Conservation (phyloP, 1,139 yeast genomes). For the Diutina ranongensis region DNA sequence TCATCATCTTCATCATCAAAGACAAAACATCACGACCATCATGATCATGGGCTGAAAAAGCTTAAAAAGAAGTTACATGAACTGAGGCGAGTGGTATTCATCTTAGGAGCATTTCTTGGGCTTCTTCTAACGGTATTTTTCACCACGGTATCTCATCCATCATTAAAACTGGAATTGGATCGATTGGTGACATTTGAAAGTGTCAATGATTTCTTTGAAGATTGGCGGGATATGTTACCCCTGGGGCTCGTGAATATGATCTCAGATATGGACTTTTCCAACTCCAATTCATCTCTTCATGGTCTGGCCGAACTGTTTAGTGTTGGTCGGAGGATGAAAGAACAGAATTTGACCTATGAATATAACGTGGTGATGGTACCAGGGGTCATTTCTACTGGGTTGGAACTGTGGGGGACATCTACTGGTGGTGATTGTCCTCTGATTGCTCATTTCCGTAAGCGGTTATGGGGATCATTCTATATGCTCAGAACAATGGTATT, state of each 20-base stretch:
- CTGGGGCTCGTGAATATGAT: conserved; percentile 42
- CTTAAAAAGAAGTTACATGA: conserved; percentile 14
- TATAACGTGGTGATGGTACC: conserved; percentile 88
- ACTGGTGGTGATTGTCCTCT: conserved; percentile 64
- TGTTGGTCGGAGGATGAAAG: conserved; percentile 61
- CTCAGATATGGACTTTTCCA: conserved; percentile 39
- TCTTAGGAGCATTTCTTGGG: conserved; percentile 60
- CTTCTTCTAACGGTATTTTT: conserved; percentile 52
- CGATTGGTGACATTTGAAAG: conserved; percentile 44
- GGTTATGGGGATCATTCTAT: conserved; percentile 94
- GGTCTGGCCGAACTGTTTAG: conserved; percentile 77
- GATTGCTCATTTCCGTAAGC: conserved; percentile 71
- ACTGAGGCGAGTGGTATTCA: conserved; percentile 36
- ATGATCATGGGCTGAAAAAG: background rate
- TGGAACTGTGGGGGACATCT: conserved; percentile 81
- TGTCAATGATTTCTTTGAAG: conserved; percentile 39
- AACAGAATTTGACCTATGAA: conserved; percentile 39
- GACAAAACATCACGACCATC: background rate
- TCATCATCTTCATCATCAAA: background rate
- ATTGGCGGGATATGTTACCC: conserved; percentile 53
- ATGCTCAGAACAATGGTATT: conserved; percentile 89
- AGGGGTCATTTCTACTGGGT: conserved; percentile 90
- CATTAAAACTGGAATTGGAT: conserved; percentile 35
- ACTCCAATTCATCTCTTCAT: conserved; percentile 18
- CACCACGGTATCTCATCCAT: conserved; percentile 36